A percentile compares a stretch with the other conserved stretches of the same genome.
phyloP scores from a whole-genome alignment of 2,329 filamentous ascomycete genomes.

The Chrysoporthe cubensis region DNA sequence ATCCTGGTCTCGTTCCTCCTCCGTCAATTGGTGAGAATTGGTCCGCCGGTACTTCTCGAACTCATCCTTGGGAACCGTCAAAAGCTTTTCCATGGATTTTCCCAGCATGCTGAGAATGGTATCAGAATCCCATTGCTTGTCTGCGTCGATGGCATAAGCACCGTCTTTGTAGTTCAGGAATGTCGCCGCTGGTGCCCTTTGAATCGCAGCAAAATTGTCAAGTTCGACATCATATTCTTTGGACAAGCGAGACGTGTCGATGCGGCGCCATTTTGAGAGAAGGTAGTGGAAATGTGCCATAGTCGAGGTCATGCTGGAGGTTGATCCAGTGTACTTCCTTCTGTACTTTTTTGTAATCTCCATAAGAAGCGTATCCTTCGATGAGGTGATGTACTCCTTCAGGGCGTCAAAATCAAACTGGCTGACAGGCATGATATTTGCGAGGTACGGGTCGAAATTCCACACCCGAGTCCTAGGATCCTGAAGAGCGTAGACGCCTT shows the following conservation, averaged over 20 bases:
- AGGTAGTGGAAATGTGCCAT: conserved; percentile 92
- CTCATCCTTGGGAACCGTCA: conserved; percentile 80
- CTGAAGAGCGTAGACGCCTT: conserved; percentile 88
- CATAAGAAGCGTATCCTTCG: conserved; percentile 75
- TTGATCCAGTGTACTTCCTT: conserved; percentile 90
- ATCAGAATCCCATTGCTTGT: conserved; percentile 85
- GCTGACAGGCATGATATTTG: conserved; percentile 87
- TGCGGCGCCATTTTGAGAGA: conserved; percentile 77
- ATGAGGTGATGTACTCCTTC: conserved; percentile 88
- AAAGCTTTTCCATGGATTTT: conserved; percentile 93
- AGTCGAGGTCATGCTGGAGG: conserved; percentile 91
- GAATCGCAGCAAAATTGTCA: conserved; percentile 72
- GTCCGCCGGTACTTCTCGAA: conserved; percentile 82
- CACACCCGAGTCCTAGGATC: conserved; percentile 85
- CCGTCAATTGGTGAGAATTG: conserved; percentile 68
- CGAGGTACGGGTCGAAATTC: conserved; percentile 96
- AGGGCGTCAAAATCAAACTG: conserved; percentile 93
- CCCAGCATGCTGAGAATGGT: conserved; percentile 91
- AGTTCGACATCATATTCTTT: conserved; percentile 65
- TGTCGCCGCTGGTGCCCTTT: conserved; percentile 74
- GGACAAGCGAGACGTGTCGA: conserved; percentile 71
- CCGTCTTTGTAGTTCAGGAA: conserved; percentile 85
- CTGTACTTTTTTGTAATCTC: conserved; percentile 65
- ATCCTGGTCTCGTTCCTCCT: conserved; percentile 71
- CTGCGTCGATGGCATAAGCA: conserved; percentile 90